Evolutionary conservation across 306 rosid species (phyloP).

Genomic region (Cicer yamashitae): DNA sequence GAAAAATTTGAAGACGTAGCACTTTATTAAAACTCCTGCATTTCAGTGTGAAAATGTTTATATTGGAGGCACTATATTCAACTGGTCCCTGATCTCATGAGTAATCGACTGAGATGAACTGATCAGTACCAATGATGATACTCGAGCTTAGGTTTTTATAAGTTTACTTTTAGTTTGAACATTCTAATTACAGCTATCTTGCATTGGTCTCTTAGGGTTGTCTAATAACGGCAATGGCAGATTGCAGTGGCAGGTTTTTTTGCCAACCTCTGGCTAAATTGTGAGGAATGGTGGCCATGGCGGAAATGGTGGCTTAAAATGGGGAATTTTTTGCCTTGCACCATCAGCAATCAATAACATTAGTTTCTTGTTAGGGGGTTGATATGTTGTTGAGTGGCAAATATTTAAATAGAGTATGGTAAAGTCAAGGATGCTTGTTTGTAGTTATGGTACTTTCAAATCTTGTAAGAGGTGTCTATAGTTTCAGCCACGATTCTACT

Average conservation of each 20-base stretch:
- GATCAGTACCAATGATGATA: conserved; percentile 13
- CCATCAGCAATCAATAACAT: background rate
- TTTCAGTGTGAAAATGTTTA: background rate
- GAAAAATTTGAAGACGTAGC: conserved; percentile 17
- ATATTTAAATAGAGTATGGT: conserved; percentile 23
- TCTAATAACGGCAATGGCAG: too few species aligned
- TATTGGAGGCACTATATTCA: conserved; percentile 22
- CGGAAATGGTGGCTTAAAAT: background rate
- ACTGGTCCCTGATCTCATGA: conserved; percentile 1
- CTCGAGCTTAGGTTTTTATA: conserved; percentile 16
- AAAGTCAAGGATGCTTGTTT: conserved; percentile 28
- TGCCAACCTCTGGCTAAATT: background rate
- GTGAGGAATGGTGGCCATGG: background rate
- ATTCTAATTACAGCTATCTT: conserved; percentile 11
- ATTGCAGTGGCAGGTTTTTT: too few species aligned
- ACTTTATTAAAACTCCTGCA: background rate
- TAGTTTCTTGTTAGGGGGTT: background rate
- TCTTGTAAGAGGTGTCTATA: conserved; percentile 38
- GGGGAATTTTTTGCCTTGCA: background rate
- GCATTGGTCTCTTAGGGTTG: background rate
- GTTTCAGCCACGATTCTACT: conserved; percentile 25
- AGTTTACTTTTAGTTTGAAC: conserved; percentile 24
- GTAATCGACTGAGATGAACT: conserved; percentile 13
- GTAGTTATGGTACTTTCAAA: conserved; percentile 5
- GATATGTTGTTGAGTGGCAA: conserved; percentile 10